Base-by-base conservation (phyloP, 768 basidiomycete genomes). In the Leucogyrophana mollusca region DNA sequence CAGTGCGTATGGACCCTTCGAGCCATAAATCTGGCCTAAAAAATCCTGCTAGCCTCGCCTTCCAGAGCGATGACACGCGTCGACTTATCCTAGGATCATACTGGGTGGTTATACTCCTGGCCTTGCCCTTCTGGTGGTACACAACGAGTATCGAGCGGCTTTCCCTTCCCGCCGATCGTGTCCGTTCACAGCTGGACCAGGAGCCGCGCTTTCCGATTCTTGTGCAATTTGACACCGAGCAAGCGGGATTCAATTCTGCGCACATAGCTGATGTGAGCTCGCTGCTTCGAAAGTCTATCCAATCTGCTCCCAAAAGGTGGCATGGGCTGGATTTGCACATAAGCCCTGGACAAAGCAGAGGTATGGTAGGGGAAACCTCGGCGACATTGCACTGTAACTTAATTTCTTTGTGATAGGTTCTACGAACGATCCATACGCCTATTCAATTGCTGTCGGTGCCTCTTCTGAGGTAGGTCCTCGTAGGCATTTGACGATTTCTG, bases 121-220 rank as follows among this genome's bases (percentile, higher is more conserved):
- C 85, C 1, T 49, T 94, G 16, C 96, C 96, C 3, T 75, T 91
- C 40, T 99, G 96, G 96, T 97, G 93, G 92, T 76, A 73, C 41
- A 85, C 88, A 21, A 98, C 96, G 4, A 89, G 88, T 52, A 95
- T 98, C 22, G 79, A 94, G 58, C 80, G 94, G 21, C 73, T 88
- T 13, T 71, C 85, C 0, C 70, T 96, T 10, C 91, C 94, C 1
- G 69, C 74, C 7, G 64, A 68, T 34, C 76, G 79, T 17, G 83
- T 94, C 25, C 62, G 64, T 33, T 71, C 74, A 5, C 74, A 83
- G 55, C 70, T 77, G 34, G 62, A 67, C 38, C 72, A 69, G 48
- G 61, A 66, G 32, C 68, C 80, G 17, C 46, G 56, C 17, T 69
- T 83, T 41, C 79, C 82, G 8, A 40, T 68, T 23, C 34, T 55